Evolutionary conservation across 1,284 basidiomycete genomes (phyloP), one percentile per base, ranked within the genome.

Genomic region (Caloboletus firmus): DNA sequence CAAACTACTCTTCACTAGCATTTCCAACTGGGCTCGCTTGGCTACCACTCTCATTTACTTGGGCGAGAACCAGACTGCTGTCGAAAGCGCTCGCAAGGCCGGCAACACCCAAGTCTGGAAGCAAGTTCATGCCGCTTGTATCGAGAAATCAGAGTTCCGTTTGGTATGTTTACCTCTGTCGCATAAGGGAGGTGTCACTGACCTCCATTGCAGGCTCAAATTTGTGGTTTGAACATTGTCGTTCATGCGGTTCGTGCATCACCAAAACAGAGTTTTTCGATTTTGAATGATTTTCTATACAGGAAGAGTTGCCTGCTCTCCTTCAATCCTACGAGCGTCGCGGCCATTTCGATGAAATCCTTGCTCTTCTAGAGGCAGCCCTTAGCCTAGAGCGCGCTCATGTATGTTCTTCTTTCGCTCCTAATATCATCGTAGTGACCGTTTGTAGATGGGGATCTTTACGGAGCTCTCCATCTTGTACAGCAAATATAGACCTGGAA

Each of bases 101-200:
- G 97, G 97, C 31, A 99, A 99, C 72, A 99, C 97, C 11, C 94
- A 97, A 74, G 97, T 99, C n/a, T 99, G 97, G 97, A 98, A 98
- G 77, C 97, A 99, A 74, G 97, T 99, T 56, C 96, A 99, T 64
- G 93, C 95, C 22, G 97, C 97, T 39, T 99, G 97, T 76, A 87
- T 99, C 52, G 95, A 97, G 79, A 98, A 98, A 79, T 78, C 84
- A 60, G 97, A 99, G 72, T 99, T 98, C 84, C 91, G 94, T 62
- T 74, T 98, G 67, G 84, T 84, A 55, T 40, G 75, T 72, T 37
- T 46, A 18, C 44, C 52, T 52, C 31, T 37, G 10, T 35, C 32
- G 5, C 31, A 32, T 8, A 1, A 30, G 20, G 11, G 34, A 32
- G 40, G 20, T 24, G 54, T 26, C 48, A 49, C 36, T 60, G 37